phyloP scores from a whole-genome alignment of 2,329 filamentous ascomycete species.

The Aspergillus ochraceus region DNA sequence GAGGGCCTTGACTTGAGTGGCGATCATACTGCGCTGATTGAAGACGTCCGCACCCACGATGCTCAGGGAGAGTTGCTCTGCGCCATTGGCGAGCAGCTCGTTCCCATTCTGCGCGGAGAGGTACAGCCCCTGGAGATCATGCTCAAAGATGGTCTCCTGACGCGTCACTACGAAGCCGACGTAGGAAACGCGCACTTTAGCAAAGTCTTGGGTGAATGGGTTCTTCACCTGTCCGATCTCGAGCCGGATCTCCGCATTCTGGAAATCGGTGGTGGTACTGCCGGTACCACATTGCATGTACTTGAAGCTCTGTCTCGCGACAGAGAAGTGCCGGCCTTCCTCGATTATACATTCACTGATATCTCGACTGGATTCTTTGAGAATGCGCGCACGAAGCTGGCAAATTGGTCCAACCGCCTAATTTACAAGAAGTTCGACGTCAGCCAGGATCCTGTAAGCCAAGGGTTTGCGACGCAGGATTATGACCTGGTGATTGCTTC shows the following conservation, averaged over 20 bases:
- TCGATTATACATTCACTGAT: constrained; percentile 27
- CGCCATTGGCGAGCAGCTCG: constrained; percentile 16
- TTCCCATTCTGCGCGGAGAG: constrained; percentile 23
- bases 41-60: not conserved
- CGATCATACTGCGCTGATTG: not conserved
- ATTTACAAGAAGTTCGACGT: constrained; percentile 28
- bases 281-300: constrained; percentile 25
- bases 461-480: constrained; percentile 24
- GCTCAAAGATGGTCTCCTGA: constrained; percentile 18
- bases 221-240: constrained; percentile 25
- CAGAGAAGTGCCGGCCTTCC: constrained; percentile 10
- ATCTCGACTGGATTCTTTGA: constrained; percentile 34
- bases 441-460: constrained; percentile 22
- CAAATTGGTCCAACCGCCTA: constrained; percentile 21
- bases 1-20: not conserved
- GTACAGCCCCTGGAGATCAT: constrained; percentile 30
- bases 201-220: constrained; percentile 21
- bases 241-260: constrained; percentile 27
- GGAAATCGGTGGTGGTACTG: constrained; percentile 29
- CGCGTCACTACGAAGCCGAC: constrained; percentile 25
- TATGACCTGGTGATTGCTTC: constrained; percentile 35
- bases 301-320: constrained; percentile 10
- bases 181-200: constrained; percentile 20
- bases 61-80: not conserved
- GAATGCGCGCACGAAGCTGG: constrained; percentile 26